A percentile compares a stretch with the other conserved stretches of the same genome.
phyloP scores from a whole-genome alignment of 306 rosid genomes.

The Vigna radiata region DNA sequence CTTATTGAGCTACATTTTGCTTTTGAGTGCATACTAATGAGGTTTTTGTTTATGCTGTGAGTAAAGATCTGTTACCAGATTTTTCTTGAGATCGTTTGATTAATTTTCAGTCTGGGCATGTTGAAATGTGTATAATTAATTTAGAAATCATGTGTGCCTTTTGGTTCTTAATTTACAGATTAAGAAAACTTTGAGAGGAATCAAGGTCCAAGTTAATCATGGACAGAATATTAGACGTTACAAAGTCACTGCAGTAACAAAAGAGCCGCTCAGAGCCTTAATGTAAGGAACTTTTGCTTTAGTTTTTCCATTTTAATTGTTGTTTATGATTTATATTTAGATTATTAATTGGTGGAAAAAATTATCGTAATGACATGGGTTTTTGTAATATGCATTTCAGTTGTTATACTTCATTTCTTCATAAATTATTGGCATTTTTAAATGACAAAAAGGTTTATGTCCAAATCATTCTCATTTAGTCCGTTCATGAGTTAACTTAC shows the following conservation, averaged over 20 bases:
- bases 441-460: neutral
- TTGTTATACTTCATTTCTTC: neutral
- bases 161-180: constrained; percentile 47
- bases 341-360: neutral
- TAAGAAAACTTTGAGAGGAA: constrained; percentile 56
- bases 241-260: constrained; percentile 56
- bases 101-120: neutral
- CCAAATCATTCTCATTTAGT: neutral
- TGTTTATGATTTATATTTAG: neutral
- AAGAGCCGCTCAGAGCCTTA: constrained; percentile 51
- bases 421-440: too few relatives aligned
- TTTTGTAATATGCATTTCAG: too few relatives aligned
- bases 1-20: neutral
- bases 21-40: neutral
- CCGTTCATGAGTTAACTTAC: neutral
- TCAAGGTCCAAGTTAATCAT: constrained; percentile 50
- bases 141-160: neutral
- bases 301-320: neutral
- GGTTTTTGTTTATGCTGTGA: too few relatives aligned
- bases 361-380: too few relatives aligned
- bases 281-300: constrained; percentile 51
- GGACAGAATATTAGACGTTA: constrained; percentile 34
- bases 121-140: too few relatives aligned
- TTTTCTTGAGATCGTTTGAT: neutral
- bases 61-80: neutral